Evolutionary conservation across 108 stramenopile species (phyloP), one percentile per base, ranked within the genome.

Genomic region (Cyclotella kingstonii): DNA sequence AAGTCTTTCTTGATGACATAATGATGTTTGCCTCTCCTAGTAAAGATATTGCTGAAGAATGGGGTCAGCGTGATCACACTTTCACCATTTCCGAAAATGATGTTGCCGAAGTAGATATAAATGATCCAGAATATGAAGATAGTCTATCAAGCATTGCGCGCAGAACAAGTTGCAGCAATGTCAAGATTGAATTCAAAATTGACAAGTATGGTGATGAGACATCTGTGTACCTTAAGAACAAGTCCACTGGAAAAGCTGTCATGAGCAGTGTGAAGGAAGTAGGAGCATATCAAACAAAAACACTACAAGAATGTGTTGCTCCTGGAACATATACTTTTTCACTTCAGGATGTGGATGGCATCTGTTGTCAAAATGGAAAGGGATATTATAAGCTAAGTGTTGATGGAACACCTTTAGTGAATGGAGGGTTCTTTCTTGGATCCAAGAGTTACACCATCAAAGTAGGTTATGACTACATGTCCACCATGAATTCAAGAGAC

Each of bases 191-290:
- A 34, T 30, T 68, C 44, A 68, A 43, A 41, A 27, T 68, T 14
- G 67, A 68, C 50, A 42, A 43, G 27, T 59, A 68, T 23, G 67
- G 67, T 0, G 50, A 52, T 17, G 67, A 68, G 28, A 68, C 67
- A 4, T 49, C 56, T 11, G 58, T 59, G 8, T 52, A 48, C 18
- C 26, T 68, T 2, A 41, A 29, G 21, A 51, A 58, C 12, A 68
- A 59, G 27, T 54, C 53, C n/a, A 46, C 42, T 17, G 67, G 67
- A 4, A 14, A 27, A 1, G 29, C 25, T 5, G 36, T 33, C 9
- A 27, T 68, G 41, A 40, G 15, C 4, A 56, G 54, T n/a, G 48
- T 41, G 29, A 59, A 56, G 28, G 50, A 59, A 28, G 41, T 68
- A 7, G 67, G 40, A 10, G 57, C 57, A 0, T 57, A 68, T 21